Base-by-base conservation (phyloP, 257 asterid species). In the Linaria vulgaris region DNA sequence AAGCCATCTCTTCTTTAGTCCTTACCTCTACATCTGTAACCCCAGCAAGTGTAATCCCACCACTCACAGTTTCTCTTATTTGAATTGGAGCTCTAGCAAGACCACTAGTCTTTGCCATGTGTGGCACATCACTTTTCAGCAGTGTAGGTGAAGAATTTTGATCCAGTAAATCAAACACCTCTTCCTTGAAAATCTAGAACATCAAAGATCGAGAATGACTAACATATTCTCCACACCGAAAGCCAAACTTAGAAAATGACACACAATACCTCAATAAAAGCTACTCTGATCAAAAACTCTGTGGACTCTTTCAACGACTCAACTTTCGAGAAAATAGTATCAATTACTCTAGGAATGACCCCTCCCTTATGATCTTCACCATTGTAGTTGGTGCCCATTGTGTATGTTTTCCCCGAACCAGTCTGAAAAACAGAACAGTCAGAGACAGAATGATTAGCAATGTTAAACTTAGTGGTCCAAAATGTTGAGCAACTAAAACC, bases 331-430 rank as follows among this genome's bases (percentile, higher is more conserved):
- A 87, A 94, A 43, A 90, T 90, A 10, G 87, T 74, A 45, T 94
- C 91, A 91, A 94, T 94, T 1, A 94, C 99, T 66, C 66, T 82
- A 15, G 99, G 99, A 56, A 94, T 87, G 49, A 94, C 90, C 8
- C 95, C 97, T 47, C 62, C 76, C 24, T 69, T 76, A 5, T 81
- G 85, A 39, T 83, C 99, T 69, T 90, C 96, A 1, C 96, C 97
- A n/a, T 85, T 90, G 59, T 87, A 94, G 57, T 94, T 94, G 14
- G 99, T 94, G 1, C 99, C 99, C 99, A 94, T 94, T 0, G 99
- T 94, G 64, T 90, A 94, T 0, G 99, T 94, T 75, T 94, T 94
- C 13, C 99, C 99, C 0, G 99, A 94, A 21, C 99, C 99, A 12
- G 99, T 94, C 99, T 94, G 72, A 43, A 56, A 65, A 11, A 41